A percentile compares a stretch with the other conserved stretches of the same genome.
phyloP scores from a whole-genome alignment of 2,329 filamentous ascomycete species.

The Myriosclerotinia duriaeana region DNA sequence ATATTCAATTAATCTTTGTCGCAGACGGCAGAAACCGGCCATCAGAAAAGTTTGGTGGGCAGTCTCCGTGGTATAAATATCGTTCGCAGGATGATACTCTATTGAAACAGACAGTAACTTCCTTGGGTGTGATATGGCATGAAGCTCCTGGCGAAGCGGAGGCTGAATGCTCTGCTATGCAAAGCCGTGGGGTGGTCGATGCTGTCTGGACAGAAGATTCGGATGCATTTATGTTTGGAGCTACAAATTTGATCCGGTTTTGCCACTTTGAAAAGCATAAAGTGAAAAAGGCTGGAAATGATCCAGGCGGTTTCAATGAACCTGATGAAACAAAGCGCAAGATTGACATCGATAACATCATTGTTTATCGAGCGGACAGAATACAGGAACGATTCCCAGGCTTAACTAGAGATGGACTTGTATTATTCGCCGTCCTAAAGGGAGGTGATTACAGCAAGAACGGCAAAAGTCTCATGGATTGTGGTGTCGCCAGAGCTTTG shows the following conservation, averaged over 20 bases:
- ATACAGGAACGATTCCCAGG: slow-evolving; percentile 50
- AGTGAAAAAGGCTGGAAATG: background rate
- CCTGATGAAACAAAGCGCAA: slow-evolving; percentile 60
- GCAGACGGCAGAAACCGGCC: slow-evolving; percentile 80
- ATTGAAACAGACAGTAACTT: slow-evolving; percentile 56
- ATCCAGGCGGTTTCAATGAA: slow-evolving; percentile 50
- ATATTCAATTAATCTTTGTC: slow-evolving; percentile 79
- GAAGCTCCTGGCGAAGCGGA: slow-evolving; percentile 91
- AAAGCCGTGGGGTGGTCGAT: slow-evolving; percentile 77
- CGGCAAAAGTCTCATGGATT: slow-evolving; percentile 67
- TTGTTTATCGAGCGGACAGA: slow-evolving; percentile 66
- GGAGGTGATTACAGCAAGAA: slow-evolving; percentile 89
- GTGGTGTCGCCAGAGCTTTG: slow-evolving; percentile 79
- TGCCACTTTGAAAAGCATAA: slow-evolving; percentile 55
- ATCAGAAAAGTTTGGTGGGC: slow-evolving; percentile 47
- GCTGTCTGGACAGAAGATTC: slow-evolving; percentile 93
- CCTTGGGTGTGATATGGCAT: slow-evolving; percentile 80
- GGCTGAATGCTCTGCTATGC: slow-evolving; percentile 84
- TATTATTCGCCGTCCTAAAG: slow-evolving; percentile 86
- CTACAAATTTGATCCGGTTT: slow-evolving; percentile 70
- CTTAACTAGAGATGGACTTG: slow-evolving; percentile 80
- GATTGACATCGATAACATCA: slow-evolving; percentile 65
- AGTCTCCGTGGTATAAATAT: background rate
- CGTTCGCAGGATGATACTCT: slow-evolving; percentile 24
- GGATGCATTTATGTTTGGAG: slow-evolving; percentile 94